Evolutionary conservation across 257 asterid species (phyloP), one percentile per base, ranked within the genome.

Genomic region (Capsicum baccatum): DNA sequence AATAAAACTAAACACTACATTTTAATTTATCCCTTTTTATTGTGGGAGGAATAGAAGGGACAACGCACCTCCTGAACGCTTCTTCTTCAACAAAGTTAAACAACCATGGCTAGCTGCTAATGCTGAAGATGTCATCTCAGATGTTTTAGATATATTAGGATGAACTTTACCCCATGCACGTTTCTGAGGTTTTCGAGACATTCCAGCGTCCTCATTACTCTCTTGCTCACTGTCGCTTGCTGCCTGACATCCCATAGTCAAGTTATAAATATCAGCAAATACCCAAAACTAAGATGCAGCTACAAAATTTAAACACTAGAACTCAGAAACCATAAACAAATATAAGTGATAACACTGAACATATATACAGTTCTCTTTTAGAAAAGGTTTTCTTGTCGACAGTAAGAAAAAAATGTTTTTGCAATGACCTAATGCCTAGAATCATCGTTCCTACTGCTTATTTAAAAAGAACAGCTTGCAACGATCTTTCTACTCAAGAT

Each of bases 181-280:
- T 89, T 94, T 96, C 85, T 90, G 95, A 85, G 97, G 85, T 85
- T 91, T 94, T 86, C 88, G 89, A 83, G 98, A 92, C 85, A 94
- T 83, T 87, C 97, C 95, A n/a, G 86, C 94, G 79, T 92, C 97
- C 52, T 94, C 99, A 84, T 93, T 91, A 89, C 94, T 93, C 88
- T 96, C 99, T 87, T 91, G 95, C 67, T 93, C 99, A 86, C 97
- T 92, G 83, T 94, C 97, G 83, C 95, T 94, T 87, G 92, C 95
- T 79, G 87, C 98, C 98, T 95, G 93, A 88, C 85, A 89, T 82
- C 83, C 89, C 86, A 89, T 79, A 83, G 66, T 52, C 87, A 80
- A 86, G 63, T 86, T 35, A 84, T 54, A 83, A 83, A 35, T 39
- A 62, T 86, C 79, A 33, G 50, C 15, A 55, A 79, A 79, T 35